Conservation (phyloP, 2,329 filamentous ascomycete genomes). For the Orbilia blumenaviensis region DNA sequence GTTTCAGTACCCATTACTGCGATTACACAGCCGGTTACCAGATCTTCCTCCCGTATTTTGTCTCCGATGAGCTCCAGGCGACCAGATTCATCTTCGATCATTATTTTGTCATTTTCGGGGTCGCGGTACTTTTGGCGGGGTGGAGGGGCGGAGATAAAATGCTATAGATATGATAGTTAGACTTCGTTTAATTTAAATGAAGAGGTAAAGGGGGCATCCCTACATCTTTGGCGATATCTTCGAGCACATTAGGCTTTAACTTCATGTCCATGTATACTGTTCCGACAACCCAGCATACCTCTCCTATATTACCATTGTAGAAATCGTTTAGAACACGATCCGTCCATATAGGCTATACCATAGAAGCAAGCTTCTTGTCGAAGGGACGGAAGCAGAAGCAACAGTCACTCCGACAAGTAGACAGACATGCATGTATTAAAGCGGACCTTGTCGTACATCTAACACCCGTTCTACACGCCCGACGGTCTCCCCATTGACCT, state of each 20-base stretch:
- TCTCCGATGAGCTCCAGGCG: constrained; percentile 81
- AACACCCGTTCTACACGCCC: constrained; percentile 84
- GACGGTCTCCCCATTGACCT: constrained; percentile 79
- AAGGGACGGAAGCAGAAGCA: not conserved
- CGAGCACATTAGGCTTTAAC: constrained; percentile 92
- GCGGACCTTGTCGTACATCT: constrained; percentile 81
- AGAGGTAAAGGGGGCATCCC: constrained; percentile 56
- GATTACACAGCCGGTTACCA: constrained; percentile 92
- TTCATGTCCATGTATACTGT: constrained; percentile 98
- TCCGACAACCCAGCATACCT: constrained; percentile 93
- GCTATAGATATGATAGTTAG: constrained; percentile 65
- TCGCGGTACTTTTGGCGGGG: constrained; percentile 77
- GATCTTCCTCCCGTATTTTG: constrained; percentile 71
- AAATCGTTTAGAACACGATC: constrained; percentile 1
- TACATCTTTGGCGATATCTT: constrained; percentile 93
- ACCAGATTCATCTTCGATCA: constrained; percentile 95
- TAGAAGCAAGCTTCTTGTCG: too few relatives aligned
- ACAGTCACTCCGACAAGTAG: not conserved
- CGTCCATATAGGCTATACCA: too few relatives aligned
- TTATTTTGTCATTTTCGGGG: constrained; percentile 72
- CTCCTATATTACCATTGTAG: constrained; percentile 15
- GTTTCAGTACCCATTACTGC: constrained; percentile 97
- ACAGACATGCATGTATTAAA: constrained; percentile 17
- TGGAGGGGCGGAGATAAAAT: constrained; percentile 86
- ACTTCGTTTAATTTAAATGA: not conserved